phyloP scores from a whole-genome alignment of 148 eudicot genomes.

The Heliamphora exappendiculata region DNA sequence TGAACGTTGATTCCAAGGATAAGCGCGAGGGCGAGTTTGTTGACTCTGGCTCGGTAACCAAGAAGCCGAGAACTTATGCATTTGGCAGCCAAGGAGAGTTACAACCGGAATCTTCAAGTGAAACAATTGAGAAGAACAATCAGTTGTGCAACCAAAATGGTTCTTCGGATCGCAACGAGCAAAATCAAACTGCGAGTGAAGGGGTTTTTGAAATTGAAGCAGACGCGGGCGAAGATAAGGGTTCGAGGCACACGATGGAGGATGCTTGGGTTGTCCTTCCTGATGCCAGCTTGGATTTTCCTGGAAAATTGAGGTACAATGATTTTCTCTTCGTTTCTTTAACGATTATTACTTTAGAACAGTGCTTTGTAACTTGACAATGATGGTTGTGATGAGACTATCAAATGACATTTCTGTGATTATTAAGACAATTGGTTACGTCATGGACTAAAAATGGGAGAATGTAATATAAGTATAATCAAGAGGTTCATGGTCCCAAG shows the following conservation, averaged over 20 bases:
- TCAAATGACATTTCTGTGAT: neutral
- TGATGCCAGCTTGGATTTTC: conserved; percentile 29
- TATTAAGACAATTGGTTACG: neutral
- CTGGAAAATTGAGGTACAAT: conserved; percentile 45
- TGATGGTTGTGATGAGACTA: neutral
- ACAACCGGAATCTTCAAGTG: neutral
- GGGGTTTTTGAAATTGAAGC: conserved; percentile 44
- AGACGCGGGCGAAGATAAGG: conserved; percentile 65
- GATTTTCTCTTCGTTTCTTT: neutral
- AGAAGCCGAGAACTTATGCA: conserved; percentile 19
- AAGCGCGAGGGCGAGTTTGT: conserved; percentile 23
- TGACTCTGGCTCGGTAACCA: conserved; percentile 19
- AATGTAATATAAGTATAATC: too few species aligned
- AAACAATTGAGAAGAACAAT: neutral
- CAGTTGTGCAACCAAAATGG: neutral
- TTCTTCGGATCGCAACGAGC: conserved; percentile 4
- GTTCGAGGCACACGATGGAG: conserved; percentile 64
- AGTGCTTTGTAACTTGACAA: neutral
- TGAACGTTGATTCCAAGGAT: conserved; percentile 1
- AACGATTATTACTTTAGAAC: neutral
- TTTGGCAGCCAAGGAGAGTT: neutral
- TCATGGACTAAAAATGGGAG: too few species aligned
- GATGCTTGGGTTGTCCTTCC: conserved; percentile 62
- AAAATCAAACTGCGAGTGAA: conserved; percentile 4
- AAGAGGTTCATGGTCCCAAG: too few species aligned